A percentile compares a stretch with the other conserved stretches of the same genome.
These are phyloP conservation scores for Schwanniomyces yamadae DNA, from an alignment of 805 yeast species.

Conservation along the genomic window DNA sequence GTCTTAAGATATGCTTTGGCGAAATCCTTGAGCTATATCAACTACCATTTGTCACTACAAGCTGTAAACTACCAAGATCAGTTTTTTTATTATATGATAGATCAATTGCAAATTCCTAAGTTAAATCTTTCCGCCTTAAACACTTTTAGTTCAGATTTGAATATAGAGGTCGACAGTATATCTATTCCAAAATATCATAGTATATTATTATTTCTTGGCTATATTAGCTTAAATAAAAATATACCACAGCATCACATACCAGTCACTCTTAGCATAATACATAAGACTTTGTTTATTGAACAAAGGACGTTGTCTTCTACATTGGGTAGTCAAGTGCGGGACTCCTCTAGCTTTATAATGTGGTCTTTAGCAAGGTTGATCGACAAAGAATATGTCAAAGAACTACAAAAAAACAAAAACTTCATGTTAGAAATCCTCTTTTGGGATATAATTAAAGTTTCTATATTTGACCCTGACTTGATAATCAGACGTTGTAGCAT, in stretches of 20 bases:
- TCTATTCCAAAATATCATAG: conserved; percentile 56
- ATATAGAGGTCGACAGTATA: conserved; percentile 28
- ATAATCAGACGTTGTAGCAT: conserved; percentile 76
- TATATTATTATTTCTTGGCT: conserved; percentile 54
- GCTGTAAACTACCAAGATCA: conserved; percentile 45
- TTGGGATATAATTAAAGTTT: conserved; percentile 45
- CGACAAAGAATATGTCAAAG: conserved; percentile 12
- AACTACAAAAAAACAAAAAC: conserved; percentile 1
- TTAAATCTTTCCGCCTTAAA: neutral
- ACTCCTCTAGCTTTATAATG: conserved; percentile 78
- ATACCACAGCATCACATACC: conserved; percentile 24
- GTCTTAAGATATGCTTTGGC: conserved; percentile 64
- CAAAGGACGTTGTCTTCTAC: conserved; percentile 52
- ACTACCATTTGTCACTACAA: conserved; percentile 28
- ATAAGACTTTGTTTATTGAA: conserved; percentile 52
- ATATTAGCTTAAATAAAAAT: conserved; percentile 25
- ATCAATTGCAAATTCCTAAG: conserved; percentile 27
- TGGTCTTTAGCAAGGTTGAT: conserved; percentile 68
- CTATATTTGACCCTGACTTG: conserved; percentile 72
- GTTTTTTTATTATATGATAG: conserved; percentile 31
- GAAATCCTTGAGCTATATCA: conserved; percentile 57
- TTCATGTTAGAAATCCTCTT: conserved; percentile 20
- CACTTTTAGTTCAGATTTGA: conserved; percentile 9
- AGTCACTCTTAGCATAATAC: conserved; percentile 36
- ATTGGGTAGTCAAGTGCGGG: conserved; percentile 71